Percentiles rank a stretch among this genome's conserved stretches.
Evolutionary conservation across 306 rosid genomes (phyloP).

Genomic region (Malus orientalis): DNA sequence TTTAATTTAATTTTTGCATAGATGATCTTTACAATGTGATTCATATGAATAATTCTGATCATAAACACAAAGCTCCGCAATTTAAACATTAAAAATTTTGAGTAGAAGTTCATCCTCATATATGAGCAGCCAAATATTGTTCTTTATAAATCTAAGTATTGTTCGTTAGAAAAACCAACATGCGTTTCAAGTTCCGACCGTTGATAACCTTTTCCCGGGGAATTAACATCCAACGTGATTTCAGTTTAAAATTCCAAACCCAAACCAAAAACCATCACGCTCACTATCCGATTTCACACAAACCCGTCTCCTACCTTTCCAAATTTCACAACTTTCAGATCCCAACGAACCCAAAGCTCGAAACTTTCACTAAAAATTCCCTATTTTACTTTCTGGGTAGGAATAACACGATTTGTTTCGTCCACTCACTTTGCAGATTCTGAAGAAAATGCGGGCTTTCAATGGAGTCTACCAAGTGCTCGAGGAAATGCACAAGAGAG

Average conservation of each 20-base stretch:
- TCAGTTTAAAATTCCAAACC: slow-evolving; percentile 13
- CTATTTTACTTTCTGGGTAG: neutral
- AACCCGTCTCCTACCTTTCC: neutral
- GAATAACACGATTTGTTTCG: slow-evolving; percentile 1
- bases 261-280: neutral
- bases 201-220: slow-evolving; percentile 11
- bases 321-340: neutral
- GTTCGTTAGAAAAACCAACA: neutral
- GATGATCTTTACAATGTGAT: no score
- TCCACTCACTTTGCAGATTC: slow-evolving; percentile 25
- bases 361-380: neutral
- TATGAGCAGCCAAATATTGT: no score
- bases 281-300: slow-evolving; percentile 2
- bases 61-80: no score
- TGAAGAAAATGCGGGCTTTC: slow-evolving; percentile 29
- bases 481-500: slow-evolving; percentile 56
- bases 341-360: slow-evolving; percentile 4
- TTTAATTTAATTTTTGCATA: no score
- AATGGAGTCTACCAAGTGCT: slow-evolving; percentile 51
- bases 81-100: no score
- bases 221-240: slow-evolving; percentile 6
- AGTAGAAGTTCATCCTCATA: no score
- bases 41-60: no score
- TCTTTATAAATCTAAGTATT: no score
- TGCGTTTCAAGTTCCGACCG: slow-evolving; percentile 18